Conservation (phyloP, 2,329 filamentous ascomycete species). For the Albifimbria verrucaria region DNA sequence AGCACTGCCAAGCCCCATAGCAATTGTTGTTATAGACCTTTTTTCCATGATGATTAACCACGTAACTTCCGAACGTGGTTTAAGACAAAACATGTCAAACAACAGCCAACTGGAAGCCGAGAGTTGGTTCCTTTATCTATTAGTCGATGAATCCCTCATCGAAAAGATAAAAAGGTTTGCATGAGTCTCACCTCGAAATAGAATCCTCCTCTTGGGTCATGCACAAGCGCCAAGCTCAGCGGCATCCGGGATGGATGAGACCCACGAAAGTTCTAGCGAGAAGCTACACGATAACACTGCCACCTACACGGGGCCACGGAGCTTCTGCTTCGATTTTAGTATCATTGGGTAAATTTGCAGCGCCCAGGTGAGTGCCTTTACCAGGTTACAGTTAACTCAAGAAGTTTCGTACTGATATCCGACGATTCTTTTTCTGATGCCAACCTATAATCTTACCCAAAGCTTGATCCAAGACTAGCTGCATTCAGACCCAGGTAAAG, state of each 20-base stretch:
- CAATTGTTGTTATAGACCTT: background rate
- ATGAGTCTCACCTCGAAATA: background rate
- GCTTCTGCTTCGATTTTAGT: background rate
- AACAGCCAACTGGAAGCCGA: background rate
- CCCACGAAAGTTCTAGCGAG: background rate
- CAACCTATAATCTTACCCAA: background rate
- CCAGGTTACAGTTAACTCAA: background rate
- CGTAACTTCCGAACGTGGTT: background rate
- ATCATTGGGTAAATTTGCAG: background rate
- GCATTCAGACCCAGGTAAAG: background rate
- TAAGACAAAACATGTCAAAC: background rate
- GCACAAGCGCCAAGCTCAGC: background rate
- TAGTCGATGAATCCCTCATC: background rate
- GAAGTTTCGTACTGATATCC: background rate
- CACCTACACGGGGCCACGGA: background rate
- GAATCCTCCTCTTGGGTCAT: background rate
- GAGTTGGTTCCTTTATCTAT: background rate
- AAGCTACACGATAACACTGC: background rate
- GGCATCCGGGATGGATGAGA: background rate
- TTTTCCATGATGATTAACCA: background rate
- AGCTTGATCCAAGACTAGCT: background rate
- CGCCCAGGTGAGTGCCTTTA: background rate
- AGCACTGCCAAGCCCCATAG: background rate
- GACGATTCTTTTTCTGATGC: background rate
- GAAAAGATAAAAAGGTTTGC: background rate